A percentile compares a stretch with the other conserved stretches of the same genome.
phyloP scores from a whole-genome alignment of 73 alveolate species.

The Strombidium stylifer region DNA sequence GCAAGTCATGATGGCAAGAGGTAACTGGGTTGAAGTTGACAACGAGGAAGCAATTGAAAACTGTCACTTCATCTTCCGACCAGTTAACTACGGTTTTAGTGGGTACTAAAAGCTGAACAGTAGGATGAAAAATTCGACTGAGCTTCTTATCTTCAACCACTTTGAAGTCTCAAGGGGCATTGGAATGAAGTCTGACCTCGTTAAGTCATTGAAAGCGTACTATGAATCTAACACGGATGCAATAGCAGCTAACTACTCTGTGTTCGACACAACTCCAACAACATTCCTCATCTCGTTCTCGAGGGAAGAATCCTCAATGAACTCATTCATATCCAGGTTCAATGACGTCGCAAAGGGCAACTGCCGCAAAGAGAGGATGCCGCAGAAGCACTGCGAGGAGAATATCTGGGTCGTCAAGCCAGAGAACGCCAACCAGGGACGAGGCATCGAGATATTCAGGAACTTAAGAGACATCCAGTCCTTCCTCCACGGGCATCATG shows the following conservation, averaged over 20 bases:
- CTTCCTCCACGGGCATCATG: constrained; percentile 28
- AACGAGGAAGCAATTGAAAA: constrained; percentile 5
- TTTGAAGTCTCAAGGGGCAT: constrained; percentile 53
- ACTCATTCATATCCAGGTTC: constrained; percentile 30
- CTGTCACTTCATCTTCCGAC: constrained; percentile 50
- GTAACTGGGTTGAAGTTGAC: neutral
- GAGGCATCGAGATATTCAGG: constrained; percentile 68
- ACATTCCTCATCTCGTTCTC: constrained; percentile 48
- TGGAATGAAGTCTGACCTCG: constrained; percentile 58
- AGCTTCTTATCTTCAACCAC: constrained; percentile 43
- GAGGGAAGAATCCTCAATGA: constrained; percentile 37
- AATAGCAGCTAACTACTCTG: constrained; percentile 46
- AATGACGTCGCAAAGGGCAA: constrained; percentile 22
- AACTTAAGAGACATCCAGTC: constrained; percentile 35
- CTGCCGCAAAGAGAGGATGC: constrained; percentile 33
- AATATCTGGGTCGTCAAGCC: constrained; percentile 71
- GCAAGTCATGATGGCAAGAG: no score
- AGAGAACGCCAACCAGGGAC: constrained; percentile 54
- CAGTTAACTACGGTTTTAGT: constrained; percentile 14
- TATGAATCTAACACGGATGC: constrained; percentile 40
- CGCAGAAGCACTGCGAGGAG: constrained; percentile 56
- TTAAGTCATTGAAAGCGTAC: constrained; percentile 40
- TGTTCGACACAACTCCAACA: constrained; percentile 68
- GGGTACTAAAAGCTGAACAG: no score
- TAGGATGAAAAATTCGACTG: no score